Evolutionary conservation across 1,284 basidiomycete species (phyloP).

Genomic region (Tetrapyrgos nigripes): DNA sequence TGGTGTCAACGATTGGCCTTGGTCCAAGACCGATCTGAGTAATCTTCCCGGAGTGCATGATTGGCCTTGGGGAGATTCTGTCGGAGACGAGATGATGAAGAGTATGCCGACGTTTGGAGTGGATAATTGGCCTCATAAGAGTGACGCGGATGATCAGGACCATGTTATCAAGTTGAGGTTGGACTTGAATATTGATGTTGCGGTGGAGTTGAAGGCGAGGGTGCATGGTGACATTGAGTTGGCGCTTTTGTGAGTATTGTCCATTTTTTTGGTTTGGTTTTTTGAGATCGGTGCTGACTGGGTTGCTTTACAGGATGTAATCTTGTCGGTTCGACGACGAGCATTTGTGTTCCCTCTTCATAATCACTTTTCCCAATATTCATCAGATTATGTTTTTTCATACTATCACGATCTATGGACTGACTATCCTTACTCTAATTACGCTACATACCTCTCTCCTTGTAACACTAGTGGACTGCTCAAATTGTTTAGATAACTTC

Average conservation of each 20-base stretch:
- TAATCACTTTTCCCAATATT: no score
- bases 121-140: constrained; percentile 7
- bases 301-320: not conserved
- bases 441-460: no score
- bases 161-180: constrained; percentile 13
- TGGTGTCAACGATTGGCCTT: constrained; percentile 10
- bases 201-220: constrained; percentile 18
- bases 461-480: no score
- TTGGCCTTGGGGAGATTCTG: not conserved
- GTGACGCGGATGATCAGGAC: constrained; percentile 1
- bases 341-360: no score
- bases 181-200: constrained; percentile 20
- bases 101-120: not conserved
- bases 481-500: no score
- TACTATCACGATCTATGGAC: no score
- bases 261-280: not conserved
- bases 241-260: constrained; percentile 17
- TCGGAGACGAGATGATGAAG: not conserved
- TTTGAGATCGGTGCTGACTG: not conserved
- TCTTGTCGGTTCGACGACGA: no score
- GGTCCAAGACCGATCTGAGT: not conserved
- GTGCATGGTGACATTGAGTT: constrained; percentile 20
- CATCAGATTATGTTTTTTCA: no score
- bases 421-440: no score
- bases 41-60: not conserved